Percentiles rank a stretch among this genome's conserved stretches.
phyloP scores from a whole-genome alignment of 768 basidiomycete genomes.

The Psilocybe cyanescens region DNA sequence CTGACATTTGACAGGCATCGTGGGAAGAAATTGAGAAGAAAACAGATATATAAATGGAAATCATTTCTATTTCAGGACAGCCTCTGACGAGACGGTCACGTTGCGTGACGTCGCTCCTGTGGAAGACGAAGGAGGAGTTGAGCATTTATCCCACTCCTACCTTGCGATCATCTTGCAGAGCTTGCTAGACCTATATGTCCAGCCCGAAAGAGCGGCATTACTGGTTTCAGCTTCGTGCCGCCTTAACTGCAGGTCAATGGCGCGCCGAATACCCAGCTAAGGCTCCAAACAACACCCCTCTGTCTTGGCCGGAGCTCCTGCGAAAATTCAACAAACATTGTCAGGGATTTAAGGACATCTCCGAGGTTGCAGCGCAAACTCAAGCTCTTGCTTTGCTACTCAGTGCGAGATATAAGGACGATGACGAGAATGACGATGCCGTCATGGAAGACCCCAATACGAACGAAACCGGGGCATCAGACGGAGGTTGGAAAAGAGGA shows the following conservation, averaged over 20 bases:
- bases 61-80: background rate
- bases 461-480: slow-evolving; percentile 26
- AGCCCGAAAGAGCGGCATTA: slow-evolving; percentile 72
- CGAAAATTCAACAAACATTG: slow-evolving; percentile 91
- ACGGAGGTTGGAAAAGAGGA: slow-evolving; percentile 13
- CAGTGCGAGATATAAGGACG: slow-evolving; percentile 48
- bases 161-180: background rate
- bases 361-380: slow-evolving; percentile 70
- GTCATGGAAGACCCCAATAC: slow-evolving; percentile 7
- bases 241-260: slow-evolving; percentile 80
- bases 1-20: too few species aligned
- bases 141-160: background rate
- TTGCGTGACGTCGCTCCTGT: background rate
- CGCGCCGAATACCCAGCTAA: slow-evolving; percentile 62
- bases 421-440: slow-evolving; percentile 54
- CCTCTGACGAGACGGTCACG: background rate
- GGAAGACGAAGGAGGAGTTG: background rate
- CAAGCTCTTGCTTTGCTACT: slow-evolving; percentile 65
- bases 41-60: background rate
- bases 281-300: slow-evolving; percentile 48
- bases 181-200: slow-evolving; percentile 24
- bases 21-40: too few species aligned
- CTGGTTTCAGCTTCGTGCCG: slow-evolving; percentile 73
- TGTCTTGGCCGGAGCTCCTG: slow-evolving; percentile 80
- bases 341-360: slow-evolving; percentile 57